These are phyloP conservation scores for Dissoconium aciculare DNA, from an alignment of 2,329 filamentous ascomycete genomes.

Conservation along the genomic window DNA sequence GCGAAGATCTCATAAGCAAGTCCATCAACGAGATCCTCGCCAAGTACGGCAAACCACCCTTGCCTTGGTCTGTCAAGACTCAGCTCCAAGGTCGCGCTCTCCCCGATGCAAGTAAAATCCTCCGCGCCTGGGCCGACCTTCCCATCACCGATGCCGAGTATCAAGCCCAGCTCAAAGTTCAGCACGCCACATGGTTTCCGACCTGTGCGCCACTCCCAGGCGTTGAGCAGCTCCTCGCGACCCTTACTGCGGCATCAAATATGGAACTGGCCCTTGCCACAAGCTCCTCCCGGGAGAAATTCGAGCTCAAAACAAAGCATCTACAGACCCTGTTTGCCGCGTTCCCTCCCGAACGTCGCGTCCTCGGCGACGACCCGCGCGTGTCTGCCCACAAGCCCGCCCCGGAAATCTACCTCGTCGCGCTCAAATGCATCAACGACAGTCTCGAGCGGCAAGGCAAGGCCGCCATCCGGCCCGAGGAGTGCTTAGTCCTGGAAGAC, in stretches of 20 bases:
- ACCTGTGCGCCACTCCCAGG: slow-evolving; percentile 59
- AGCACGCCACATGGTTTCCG: slow-evolving; percentile 59
- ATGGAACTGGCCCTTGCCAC: slow-evolving; percentile 76
- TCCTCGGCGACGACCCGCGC: slow-evolving; percentile 72
- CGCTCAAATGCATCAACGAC: slow-evolving; percentile 61
- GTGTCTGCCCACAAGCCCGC: slow-evolving; percentile 72
- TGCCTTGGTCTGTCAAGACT: slow-evolving; percentile 86
- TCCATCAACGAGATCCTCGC: slow-evolving; percentile 67
- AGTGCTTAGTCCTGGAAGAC: slow-evolving; percentile 91
- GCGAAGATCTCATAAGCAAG: slow-evolving; percentile 70
- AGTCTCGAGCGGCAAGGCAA: slow-evolving; percentile 33
- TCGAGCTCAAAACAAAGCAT: slow-evolving; percentile 53
- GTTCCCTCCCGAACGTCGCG: slow-evolving; percentile 52
- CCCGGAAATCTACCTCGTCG: slow-evolving; percentile 80
- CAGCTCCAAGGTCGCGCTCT: slow-evolving; percentile 54
- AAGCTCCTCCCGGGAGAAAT: slow-evolving; percentile 56
- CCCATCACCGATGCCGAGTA: slow-evolving; percentile 60
- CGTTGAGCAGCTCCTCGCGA: slow-evolving; percentile 47
- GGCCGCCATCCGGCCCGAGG: slow-evolving; percentile 54
- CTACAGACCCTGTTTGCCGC: slow-evolving; percentile 34
- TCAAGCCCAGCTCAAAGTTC: slow-evolving; percentile 38
- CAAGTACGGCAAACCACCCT: slow-evolving; percentile 51
- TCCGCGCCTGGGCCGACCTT: slow-evolving; percentile 67
- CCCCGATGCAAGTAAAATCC: slow-evolving; percentile 42
- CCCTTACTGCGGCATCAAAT: slow-evolving; percentile 30